These are phyloP conservation scores for Tetraselmis striata DNA, from an alignment of 139 green algal species.

Conservation along the genomic window DNA sequence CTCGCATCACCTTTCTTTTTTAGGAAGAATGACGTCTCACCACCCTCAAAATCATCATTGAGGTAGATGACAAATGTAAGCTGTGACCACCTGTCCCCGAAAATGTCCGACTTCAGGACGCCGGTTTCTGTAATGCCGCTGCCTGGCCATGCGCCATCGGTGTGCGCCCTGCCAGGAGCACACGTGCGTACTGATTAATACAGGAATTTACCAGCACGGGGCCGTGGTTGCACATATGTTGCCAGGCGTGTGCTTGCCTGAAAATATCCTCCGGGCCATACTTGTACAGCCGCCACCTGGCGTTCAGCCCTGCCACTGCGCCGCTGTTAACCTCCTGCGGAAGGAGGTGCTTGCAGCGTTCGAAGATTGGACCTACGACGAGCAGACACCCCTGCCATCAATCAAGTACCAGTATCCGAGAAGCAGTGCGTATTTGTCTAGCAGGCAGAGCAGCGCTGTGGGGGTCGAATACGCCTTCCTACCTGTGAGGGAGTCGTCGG, in stretches of 20 bases:
- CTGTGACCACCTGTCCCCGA: not conserved
- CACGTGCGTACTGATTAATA: too few species aligned
- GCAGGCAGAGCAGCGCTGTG: too few species aligned
- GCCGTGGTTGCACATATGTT: too few species aligned
- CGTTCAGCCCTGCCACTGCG: not conserved
- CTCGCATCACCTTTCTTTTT: too few species aligned
- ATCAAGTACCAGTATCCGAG: too few species aligned
- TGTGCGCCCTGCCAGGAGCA: not conserved
- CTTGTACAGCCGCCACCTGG: conserved; percentile 2
- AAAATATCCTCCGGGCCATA: not conserved
- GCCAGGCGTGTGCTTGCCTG: too few species aligned
- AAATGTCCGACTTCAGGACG: conserved; percentile 6
- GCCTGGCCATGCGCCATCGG: conserved; percentile 4
- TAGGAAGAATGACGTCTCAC: conserved; percentile 30
- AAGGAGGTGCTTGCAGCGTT: not conserved
- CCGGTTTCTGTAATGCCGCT: conserved; percentile 1
- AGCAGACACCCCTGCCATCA: too few species aligned
- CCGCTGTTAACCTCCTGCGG: not conserved
- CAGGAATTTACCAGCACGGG: not conserved
- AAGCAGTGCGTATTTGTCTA: too few species aligned
- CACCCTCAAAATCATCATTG: conserved; percentile 20
- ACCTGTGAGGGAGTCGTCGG: not conserved
- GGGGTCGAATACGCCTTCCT: too few species aligned
- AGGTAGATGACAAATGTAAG: conserved; percentile 31
- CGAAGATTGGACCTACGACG: not conserved